These are phyloP conservation scores for Amniculicola lignicola DNA, from an alignment of 495 filamentous ascomycete species.

Conservation along the genomic window DNA sequence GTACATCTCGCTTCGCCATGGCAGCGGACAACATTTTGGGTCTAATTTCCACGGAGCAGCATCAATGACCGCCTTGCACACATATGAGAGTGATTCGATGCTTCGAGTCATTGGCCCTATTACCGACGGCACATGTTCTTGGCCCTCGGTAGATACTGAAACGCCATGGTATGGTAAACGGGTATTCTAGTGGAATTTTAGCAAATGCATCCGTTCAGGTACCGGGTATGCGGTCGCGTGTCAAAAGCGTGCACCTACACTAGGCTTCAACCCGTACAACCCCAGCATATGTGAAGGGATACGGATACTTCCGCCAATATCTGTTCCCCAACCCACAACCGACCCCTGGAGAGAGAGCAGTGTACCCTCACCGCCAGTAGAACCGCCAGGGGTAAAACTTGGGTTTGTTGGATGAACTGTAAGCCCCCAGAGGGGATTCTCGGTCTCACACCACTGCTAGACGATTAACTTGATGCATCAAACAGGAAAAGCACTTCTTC, in stretches of 20 bases:
- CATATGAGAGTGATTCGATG: constrained; percentile 37
- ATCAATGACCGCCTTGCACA: constrained; percentile 46
- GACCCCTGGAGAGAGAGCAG: constrained; percentile 24
- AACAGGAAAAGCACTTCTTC: background rate
- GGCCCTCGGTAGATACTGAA: constrained; percentile 51
- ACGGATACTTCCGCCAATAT: constrained; percentile 65
- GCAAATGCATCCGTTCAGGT: no score
- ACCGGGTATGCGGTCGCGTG: no score
- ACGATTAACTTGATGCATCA: background rate
- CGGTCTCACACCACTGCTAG: constrained; percentile 47
- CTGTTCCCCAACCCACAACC: constrained; percentile 46
- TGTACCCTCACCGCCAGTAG: constrained; percentile 30
- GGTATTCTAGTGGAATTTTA: constrained; percentile 40
- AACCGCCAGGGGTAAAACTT: constrained; percentile 36
- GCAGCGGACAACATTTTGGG: constrained; percentile 48
- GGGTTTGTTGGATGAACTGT: constrained; percentile 51
- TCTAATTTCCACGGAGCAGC: constrained; percentile 48
- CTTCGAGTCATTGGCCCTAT: constrained; percentile 52
- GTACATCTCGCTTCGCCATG: constrained; percentile 47
- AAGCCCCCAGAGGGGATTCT: constrained; percentile 55
- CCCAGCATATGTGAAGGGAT: constrained; percentile 60
- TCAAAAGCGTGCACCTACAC: constrained; percentile 18
- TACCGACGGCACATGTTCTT: constrained; percentile 54
- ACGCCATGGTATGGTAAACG: constrained; percentile 50
- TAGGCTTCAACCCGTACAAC: constrained; percentile 55